These are phyloP conservation scores for Nemania bipapillata DNA, from an alignment of 2,329 filamentous ascomycete genomes.

Conservation along the genomic window DNA sequence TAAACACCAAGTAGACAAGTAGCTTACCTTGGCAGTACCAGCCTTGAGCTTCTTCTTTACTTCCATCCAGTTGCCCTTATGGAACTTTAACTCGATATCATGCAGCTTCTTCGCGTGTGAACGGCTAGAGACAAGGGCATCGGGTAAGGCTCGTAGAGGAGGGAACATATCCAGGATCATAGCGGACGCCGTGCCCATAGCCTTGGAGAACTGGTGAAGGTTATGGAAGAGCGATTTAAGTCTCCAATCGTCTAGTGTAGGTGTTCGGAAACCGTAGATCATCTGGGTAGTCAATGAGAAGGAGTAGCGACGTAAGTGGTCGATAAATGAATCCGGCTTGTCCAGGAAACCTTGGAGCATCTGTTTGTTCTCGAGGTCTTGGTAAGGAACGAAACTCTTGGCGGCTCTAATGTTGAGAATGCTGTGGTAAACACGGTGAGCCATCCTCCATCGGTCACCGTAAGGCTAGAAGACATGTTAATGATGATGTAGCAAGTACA, in stretches of 20 bases:
- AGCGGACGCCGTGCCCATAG: conserved; percentile 41
- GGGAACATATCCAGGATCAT: conserved; percentile 42
- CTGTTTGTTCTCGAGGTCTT: conserved; percentile 65
- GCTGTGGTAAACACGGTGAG: conserved; percentile 56
- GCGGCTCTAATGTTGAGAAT: conserved; percentile 61
- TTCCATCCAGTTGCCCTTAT: conserved; percentile 42
- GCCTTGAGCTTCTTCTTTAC: conserved; percentile 43
- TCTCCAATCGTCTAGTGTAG: conserved; percentile 54
- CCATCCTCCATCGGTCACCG: conserved; percentile 52
- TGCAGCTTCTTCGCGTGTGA: conserved; percentile 39
- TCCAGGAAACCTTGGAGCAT: conserved; percentile 63
- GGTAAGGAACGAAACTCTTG: conserved; percentile 64
- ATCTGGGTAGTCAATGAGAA: conserved; percentile 62
- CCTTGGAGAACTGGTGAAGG: conserved; percentile 42
- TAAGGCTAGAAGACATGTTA: conserved; percentile 46
- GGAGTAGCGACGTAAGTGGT: conserved; percentile 61
- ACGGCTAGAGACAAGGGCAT: conserved; percentile 32
- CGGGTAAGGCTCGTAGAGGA: conserved; percentile 37
- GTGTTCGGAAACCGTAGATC: conserved; percentile 59
- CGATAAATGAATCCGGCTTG: conserved; percentile 55
- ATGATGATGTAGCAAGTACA: not conserved
- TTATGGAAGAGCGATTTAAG: conserved; percentile 42
- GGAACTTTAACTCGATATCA: conserved; percentile 37
- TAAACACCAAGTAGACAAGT: too few relatives aligned
- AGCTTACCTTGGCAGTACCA: conserved; percentile 41